Evolutionary conservation across 768 basidiomycete species (phyloP), one percentile per base, ranked within the genome.

Genomic region (Solioccasus polychromus): DNA sequence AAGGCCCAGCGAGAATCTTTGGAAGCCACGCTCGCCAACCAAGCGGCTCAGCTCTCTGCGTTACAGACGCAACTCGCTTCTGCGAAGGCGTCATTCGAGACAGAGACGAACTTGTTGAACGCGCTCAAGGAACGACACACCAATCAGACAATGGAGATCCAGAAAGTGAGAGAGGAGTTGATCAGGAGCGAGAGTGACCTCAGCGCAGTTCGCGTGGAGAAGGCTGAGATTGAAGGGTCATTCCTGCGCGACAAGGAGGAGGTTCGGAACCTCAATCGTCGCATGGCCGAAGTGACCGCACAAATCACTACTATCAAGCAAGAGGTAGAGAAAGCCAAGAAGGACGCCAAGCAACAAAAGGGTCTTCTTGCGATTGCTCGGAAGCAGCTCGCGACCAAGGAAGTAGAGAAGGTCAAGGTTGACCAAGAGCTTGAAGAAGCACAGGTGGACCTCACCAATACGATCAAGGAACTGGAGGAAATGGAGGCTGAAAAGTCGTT

Each of bases 341-440:
- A 90, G 68, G 94, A 97, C 41, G 92, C 89, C 2, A 87, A 95
- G 64, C 92, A 96, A 61, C 94, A 97, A 71, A 97, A 92, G 64
- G 96, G 96, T 9, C 74, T 95, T 52, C 75, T 95, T 19, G 93
- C 93, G 5, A 95, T 98, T 62, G 89, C 91, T 5, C 86, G 85
- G 71, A 98, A 99, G 66, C 96, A 98, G 70, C 71, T 98, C 22
- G 78, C 78, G 20, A 80, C 87, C 5, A 86, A 90, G 51, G 95
- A 98, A 63, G 72, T 76, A 0, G 88, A 90, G 57, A 80, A 77
- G 45, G 78, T 76, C 12, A 88, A 80, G 63, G 73, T 71, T 9
- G 78, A 85, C 55, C 80, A 80, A 59, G 92, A 93, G 54, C 68
- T 89, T 8, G 78, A 79, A 52, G 87, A 86, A 38, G 82, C 82